Conservation (phyloP, 352 stramenopile genomes). For the Pythium oligandrum region DNA sequence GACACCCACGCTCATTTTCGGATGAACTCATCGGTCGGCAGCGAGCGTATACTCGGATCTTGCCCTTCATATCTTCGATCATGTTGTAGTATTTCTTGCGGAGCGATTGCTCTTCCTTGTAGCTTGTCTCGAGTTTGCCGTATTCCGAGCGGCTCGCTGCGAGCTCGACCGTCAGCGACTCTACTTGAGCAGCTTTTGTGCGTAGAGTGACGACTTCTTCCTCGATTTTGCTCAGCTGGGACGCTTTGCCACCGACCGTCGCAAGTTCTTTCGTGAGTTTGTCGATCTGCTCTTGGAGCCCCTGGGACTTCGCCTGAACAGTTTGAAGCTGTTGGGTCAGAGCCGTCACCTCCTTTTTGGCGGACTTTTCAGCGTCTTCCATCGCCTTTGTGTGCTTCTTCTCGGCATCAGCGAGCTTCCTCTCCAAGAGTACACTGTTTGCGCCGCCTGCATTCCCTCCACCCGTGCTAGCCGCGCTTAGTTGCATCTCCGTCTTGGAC, state of each 20-base stretch:
- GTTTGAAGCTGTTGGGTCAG: slow-evolving; percentile 45
- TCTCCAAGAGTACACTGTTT: slow-evolving; percentile 31
- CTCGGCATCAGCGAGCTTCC: slow-evolving; percentile 61
- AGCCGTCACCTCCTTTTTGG: slow-evolving; percentile 40
- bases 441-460: slow-evolving; percentile 11
- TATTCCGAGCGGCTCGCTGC: slow-evolving; percentile 24
- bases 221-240: slow-evolving; percentile 55
- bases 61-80: slow-evolving; percentile 96
- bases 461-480: slow-evolving; percentile 1
- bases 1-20: slow-evolving; percentile 77
- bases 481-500: slow-evolving; percentile 43
- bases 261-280: slow-evolving; percentile 45
- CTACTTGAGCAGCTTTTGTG: slow-evolving; percentile 42
- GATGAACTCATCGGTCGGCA: slow-evolving; percentile 89
- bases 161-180: slow-evolving; percentile 45
- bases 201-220: slow-evolving; percentile 48
- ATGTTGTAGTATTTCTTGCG: slow-evolving; percentile 95
- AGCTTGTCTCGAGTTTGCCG: slow-evolving; percentile 62
- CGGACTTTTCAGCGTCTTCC: slow-evolving; percentile 57
- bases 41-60: slow-evolving; percentile 91
- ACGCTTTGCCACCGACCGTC: slow-evolving; percentile 37
- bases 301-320: slow-evolving; percentile 34
- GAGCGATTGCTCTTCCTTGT: slow-evolving; percentile 85
- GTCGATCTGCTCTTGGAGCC: slow-evolving; percentile 44
- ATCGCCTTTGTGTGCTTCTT: slow-evolving; percentile 76